These are phyloP conservation scores for Rutstroemia sp. DNA, from an alignment of 2,329 filamentous ascomycete genomes.

Conservation along the genomic window DNA sequence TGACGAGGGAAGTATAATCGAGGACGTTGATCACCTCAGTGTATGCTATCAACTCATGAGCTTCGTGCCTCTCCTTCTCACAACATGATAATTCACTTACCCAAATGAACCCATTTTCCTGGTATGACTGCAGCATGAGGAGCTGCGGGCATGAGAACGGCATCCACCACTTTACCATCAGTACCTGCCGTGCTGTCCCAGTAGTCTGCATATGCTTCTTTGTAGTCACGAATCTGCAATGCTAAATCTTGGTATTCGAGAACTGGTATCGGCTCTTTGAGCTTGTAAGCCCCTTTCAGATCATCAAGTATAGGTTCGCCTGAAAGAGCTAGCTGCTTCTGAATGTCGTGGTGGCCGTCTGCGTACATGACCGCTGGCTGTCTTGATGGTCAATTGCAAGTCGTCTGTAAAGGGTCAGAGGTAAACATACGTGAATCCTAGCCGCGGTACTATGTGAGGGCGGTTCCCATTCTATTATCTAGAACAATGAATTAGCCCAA, in stretches of 20 bases:
- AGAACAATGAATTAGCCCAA: background rate
- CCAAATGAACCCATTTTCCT: slow-evolving; percentile 13
- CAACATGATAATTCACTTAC: background rate
- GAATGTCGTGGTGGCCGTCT: slow-evolving; percentile 4
- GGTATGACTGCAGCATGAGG: slow-evolving; percentile 35
- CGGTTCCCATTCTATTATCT: slow-evolving; percentile 1
- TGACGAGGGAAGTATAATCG: slow-evolving; percentile 50
- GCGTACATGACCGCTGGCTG: slow-evolving; percentile 5
- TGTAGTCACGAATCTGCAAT: background rate
- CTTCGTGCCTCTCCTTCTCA: background rate
- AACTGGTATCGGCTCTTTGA: slow-evolving; percentile 2
- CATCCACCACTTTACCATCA: slow-evolving; percentile 40
- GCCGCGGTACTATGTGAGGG: slow-evolving; percentile 6
- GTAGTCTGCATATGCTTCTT: slow-evolving; percentile 34
- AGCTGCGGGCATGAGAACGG: slow-evolving; percentile 40
- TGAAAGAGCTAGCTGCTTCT: slow-evolving; percentile 1
- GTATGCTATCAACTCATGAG: slow-evolving; percentile 30
- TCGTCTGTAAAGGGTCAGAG: too few relatives aligned
- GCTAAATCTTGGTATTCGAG: slow-evolving; percentile 8
- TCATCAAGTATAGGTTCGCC: slow-evolving; percentile 2
- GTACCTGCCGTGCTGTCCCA: slow-evolving; percentile 12
- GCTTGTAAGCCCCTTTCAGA: background rate
- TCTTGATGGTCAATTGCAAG: background rate
- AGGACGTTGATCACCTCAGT: slow-evolving; percentile 56
- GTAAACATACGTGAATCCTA: background rate